Percentiles rank a stretch among this genome's conserved stretches.
Conservation (phyloP, 129 eudicot genomes). For the Saposhnikovia divaricata region DNA sequence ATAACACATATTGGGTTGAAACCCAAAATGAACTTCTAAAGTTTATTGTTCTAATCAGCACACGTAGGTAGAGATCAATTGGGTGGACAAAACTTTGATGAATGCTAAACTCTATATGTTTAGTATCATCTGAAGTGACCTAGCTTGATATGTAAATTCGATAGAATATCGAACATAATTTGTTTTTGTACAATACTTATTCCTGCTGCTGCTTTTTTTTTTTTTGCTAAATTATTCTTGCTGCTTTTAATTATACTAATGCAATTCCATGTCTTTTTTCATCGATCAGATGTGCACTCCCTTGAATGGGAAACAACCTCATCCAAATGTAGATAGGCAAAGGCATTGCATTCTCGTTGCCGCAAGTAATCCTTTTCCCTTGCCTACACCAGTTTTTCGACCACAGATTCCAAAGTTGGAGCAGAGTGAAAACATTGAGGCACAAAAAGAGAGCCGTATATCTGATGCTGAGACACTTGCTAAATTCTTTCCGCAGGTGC, state of each 20-base stretch:
- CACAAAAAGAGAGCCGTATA: conserved; percentile 59
- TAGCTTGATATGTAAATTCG: conserved; percentile 3
- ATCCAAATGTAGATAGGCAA: conserved; percentile 52
- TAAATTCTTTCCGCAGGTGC: conserved; percentile 71
- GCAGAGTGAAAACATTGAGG: conserved; percentile 53
- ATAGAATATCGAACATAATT: background rate
- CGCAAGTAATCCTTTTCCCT: conserved; percentile 86
- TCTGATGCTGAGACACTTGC: conserved; percentile 83
- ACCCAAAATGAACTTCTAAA: too few species aligned
- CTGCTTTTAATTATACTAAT: background rate
- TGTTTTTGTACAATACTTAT: background rate
- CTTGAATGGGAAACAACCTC: conserved; percentile 47
- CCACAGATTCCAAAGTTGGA: conserved; percentile 53
- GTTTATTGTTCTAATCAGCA: background rate
- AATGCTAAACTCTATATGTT: background rate
- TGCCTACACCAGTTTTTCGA: conserved; percentile 91
- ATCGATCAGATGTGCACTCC: conserved; percentile 58
- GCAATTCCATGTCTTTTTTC: background rate
- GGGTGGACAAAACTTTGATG: background rate
- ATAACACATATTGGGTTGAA: too few species aligned
- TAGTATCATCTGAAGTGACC: background rate
- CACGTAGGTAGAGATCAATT: background rate
- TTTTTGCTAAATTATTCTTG: background rate
- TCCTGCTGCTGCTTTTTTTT: background rate
- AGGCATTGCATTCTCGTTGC: conserved; percentile 87